phyloP scores from a whole-genome alignment of 2,329 filamentous ascomycete species.

The Trematosphaeria pertusa region DNA sequence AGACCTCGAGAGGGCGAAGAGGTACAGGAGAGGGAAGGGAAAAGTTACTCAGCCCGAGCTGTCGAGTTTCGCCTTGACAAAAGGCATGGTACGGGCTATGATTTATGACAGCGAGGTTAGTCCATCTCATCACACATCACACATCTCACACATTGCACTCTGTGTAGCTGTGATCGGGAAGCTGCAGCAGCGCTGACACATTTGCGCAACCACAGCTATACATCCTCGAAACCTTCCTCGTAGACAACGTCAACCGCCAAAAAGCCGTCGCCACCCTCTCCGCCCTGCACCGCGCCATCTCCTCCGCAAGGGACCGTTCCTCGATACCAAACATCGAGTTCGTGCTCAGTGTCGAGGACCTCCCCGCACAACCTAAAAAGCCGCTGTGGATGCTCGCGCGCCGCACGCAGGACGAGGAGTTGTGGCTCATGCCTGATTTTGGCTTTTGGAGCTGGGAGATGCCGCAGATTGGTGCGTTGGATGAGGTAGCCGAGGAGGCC shows the following conservation, averaged over 20 bases:
- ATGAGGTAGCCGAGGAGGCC: constrained; percentile 37
- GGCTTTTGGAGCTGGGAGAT: constrained; percentile 46
- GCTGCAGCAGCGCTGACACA: background rate
- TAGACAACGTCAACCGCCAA: constrained; percentile 44
- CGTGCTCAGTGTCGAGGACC: constrained; percentile 41
- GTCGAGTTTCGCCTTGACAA: constrained; percentile 35
- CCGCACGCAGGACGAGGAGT: constrained; percentile 36
- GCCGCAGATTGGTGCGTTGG: constrained; percentile 37
- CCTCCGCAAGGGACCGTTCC: constrained; percentile 27
- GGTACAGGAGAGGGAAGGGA: constrained; percentile 27
- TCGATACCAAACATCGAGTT: constrained; percentile 43
- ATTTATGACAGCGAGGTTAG: constrained; percentile 39
- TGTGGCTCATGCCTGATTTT: constrained; percentile 46
- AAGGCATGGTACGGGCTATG: constrained; percentile 44
- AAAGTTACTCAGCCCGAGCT: constrained; percentile 37
- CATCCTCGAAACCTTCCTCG: constrained; percentile 39
- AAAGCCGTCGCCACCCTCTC: constrained; percentile 39
- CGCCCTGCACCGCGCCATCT: constrained; percentile 39
- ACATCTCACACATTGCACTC: too few relatives aligned
- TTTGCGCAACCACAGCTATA: constrained; percentile 28
- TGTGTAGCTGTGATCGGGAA: too few relatives aligned
- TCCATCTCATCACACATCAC: too few relatives aligned
- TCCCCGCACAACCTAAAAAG: constrained; percentile 37
- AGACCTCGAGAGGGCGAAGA: constrained; percentile 37
- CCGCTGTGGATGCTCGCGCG: constrained; percentile 43